Conservation (phyloP, 2,329 filamentous ascomycete genomes). For the Penicillium sp. region DNA sequence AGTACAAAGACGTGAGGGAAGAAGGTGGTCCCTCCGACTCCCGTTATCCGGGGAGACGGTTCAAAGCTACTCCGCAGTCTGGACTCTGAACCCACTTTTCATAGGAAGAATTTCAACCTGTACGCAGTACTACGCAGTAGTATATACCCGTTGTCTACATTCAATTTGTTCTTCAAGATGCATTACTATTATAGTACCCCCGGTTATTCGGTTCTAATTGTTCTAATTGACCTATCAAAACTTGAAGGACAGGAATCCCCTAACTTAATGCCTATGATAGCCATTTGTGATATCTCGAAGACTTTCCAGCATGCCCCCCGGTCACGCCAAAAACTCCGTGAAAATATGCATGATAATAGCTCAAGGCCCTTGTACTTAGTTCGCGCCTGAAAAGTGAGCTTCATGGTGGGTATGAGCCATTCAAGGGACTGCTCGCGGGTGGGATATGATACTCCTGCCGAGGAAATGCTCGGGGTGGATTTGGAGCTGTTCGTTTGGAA, state of each 20-base stretch:
- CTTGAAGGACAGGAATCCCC: not conserved
- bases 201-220: no score
- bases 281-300: conserved; percentile 3
- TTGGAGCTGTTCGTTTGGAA: conserved; percentile 33
- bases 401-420: conserved; percentile 20
- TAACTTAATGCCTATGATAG: not conserved
- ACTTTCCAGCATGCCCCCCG: conserved; percentile 4
- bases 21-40: no score
- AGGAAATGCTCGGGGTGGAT: conserved; percentile 21
- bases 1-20: not conserved
- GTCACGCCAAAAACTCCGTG: conserved; percentile 20
- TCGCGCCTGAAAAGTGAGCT: conserved; percentile 18
- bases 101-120: not conserved
- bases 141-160: no score
- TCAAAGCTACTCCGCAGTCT: not conserved
- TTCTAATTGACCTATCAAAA: not conserved
- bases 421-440: conserved; percentile 20
- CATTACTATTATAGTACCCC: no score
- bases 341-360: conserved; percentile 14
- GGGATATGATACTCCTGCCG: conserved; percentile 24
- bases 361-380: not conserved
- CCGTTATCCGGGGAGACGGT: not conserved
- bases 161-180: no score
- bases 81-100: not conserved
- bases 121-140: no score